Percentiles rank a stretch among this genome's conserved stretches.
Conservation (phyloP, 2,329 filamentous ascomycete species). For the Diaporthe nobilis region DNA sequence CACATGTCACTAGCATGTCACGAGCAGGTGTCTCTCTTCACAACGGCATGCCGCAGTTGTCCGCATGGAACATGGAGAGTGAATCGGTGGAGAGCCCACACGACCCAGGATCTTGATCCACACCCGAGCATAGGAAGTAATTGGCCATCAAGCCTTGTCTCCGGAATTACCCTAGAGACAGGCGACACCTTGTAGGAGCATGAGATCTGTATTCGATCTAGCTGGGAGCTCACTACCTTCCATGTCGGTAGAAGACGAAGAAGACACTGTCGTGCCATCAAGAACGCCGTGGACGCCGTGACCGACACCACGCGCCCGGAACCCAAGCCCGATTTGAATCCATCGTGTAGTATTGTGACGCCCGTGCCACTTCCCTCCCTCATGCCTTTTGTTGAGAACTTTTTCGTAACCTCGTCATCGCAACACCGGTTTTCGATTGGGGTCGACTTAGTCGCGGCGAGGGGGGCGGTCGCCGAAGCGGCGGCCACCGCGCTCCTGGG, state of each 20-base stretch:
- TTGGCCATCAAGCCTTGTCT: conserved; percentile 96
- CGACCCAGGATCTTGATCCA: conserved; percentile 21
- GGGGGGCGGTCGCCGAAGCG: conserved; percentile 61
- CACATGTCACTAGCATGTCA: conserved; percentile 12
- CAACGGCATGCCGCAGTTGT: conserved; percentile 2
- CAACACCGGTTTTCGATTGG: conserved; percentile 14
- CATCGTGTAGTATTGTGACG: conserved; percentile 25
- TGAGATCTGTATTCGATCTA: conserved; percentile 74
- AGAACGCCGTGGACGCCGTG: conserved; percentile 64
- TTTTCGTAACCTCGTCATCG: conserved; percentile 43
- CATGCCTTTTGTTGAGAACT: conserved; percentile 47
- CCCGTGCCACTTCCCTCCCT: conserved; percentile 52
- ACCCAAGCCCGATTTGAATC: conserved; percentile 40
- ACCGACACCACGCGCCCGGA: conserved; percentile 59
- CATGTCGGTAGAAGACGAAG: conserved; percentile 54
- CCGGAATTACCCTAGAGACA: conserved; percentile 72
- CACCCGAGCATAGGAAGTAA: conserved; percentile 48
- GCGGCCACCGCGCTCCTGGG: conserved; percentile 77
- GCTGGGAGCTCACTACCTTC: conserved; percentile 69
- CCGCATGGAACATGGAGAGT: not conserved
- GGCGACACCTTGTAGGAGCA: conserved; percentile 86
- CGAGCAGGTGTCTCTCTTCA: conserved; percentile 1
- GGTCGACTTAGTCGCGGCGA: conserved; percentile 59
- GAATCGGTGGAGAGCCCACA: conserved; percentile 23
- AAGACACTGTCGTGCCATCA: conserved; percentile 36